Conservation (phyloP, 345 rosid species). For the Stellera chamaejasme region DNA sequence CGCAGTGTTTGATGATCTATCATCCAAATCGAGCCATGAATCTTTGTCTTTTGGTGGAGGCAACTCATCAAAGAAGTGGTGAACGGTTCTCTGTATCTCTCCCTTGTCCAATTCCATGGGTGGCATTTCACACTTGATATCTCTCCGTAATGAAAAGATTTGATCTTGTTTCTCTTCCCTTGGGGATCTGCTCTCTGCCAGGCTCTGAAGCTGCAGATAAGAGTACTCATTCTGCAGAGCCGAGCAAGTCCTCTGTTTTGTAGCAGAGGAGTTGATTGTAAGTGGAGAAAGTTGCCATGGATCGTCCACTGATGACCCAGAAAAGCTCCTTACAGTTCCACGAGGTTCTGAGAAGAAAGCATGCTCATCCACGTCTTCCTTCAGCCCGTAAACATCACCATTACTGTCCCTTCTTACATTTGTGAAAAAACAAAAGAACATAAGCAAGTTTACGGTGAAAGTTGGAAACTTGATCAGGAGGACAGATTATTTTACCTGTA, state of each 20-base stretch:
- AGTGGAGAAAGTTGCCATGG: conserved; percentile 61
- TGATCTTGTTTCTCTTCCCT: conserved; percentile 27
- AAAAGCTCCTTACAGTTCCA: conserved; percentile 46
- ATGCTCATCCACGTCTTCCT: conserved; percentile 52
- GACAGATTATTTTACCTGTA: conserved; percentile 33
- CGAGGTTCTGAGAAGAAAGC: conserved; percentile 69
- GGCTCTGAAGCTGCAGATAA: conserved; percentile 49
- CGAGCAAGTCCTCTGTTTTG: conserved; percentile 37
- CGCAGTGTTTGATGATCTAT: conserved; percentile 42
- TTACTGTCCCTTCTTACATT: conserved; percentile 31
- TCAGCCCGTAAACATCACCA: conserved; percentile 35
- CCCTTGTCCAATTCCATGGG: conserved; percentile 31
- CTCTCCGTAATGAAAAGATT: conserved; percentile 30
- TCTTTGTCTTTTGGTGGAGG: conserved; percentile 53
- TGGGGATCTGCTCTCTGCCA: conserved; percentile 13
- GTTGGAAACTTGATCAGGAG: neutral
- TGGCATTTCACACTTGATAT: conserved; percentile 20
- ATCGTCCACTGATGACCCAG: conserved; percentile 55
- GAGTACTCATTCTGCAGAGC: conserved; percentile 39
- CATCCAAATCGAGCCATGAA: conserved; percentile 55
- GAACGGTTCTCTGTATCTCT: conserved; percentile 58
- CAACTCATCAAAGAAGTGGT: conserved; percentile 86
- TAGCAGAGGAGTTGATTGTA: conserved; percentile 42
- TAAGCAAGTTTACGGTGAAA: neutral
- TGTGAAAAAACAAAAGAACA: neutral